Conservation (phyloP, 805 yeast species). For the Teunomyces lycoperdinae region DNA sequence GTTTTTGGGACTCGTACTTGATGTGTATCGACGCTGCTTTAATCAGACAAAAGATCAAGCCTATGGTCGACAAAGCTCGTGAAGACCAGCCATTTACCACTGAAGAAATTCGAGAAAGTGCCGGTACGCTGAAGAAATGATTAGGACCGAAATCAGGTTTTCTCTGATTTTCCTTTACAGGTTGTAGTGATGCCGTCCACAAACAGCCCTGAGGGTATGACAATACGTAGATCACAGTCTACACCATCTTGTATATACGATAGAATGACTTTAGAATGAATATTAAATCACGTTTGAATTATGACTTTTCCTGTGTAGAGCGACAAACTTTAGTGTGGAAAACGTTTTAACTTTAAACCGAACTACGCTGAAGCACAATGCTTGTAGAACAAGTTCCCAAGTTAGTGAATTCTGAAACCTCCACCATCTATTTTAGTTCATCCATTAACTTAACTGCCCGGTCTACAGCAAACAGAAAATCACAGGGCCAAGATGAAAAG, state of each 20-base stretch:
- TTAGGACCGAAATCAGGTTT: neutral
- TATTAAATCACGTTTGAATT: too few relatives aligned
- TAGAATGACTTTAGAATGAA: too few relatives aligned
- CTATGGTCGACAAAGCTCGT: conserved; percentile 84
- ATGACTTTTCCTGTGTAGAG: too few relatives aligned
- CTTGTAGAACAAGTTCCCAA: conserved; percentile 44
- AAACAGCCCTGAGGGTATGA: too few relatives aligned
- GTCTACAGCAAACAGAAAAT: conserved; percentile 20
- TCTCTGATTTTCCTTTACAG: neutral
- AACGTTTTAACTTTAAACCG: too few relatives aligned
- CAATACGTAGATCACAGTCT: too few relatives aligned
- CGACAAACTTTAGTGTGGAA: too few relatives aligned
- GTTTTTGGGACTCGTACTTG: conserved; percentile 82
- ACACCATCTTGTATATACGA: too few relatives aligned
- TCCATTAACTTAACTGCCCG: conserved; percentile 42
- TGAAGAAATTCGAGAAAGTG: conserved; percentile 29
- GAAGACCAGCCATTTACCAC: conserved; percentile 76
- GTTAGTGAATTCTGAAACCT: conserved; percentile 23
- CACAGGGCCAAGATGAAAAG: conserved; percentile 16
- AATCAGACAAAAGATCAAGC: conserved; percentile 71
- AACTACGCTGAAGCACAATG: conserved; percentile 18
- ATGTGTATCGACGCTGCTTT: conserved; percentile 77
- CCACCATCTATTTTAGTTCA: conserved; percentile 41
- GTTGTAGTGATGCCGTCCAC: too few relatives aligned
- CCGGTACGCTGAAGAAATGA: conserved; percentile 25